Evolutionary conservation across 106 monocot species (phyloP), one percentile per base, ranked within the genome.

Genomic region (Acorus calamus): DNA sequence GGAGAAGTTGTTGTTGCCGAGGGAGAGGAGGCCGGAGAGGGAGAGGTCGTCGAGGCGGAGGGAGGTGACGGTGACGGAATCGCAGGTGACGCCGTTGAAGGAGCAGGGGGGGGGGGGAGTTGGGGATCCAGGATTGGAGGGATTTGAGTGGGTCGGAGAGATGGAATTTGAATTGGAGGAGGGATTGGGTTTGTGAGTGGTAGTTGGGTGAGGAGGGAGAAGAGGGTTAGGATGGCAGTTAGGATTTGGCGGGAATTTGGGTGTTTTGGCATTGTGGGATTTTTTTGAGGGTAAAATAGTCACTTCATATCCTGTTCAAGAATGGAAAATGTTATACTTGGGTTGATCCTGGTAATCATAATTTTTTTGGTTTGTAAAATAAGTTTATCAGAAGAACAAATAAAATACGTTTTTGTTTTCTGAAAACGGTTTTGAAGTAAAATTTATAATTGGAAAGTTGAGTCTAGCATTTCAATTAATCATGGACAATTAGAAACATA

Each of bases 1-100:
- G 0, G 84, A 59, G 48, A 89, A 53, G 4, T 3, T 46, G 52
- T 86, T 89, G 5, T 71, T 60, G 47, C 74, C 77, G 2, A 89
- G 74, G 4, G 44, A 56, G 10, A 10, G 50, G 8, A 89, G 79
- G 2, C 46, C 42, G 54, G 63, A 77, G 44, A 89, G 89, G 46
- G 81, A 89, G 47, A 94, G 79, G 54, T 76, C 76, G 65, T 59
- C 51, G 68, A 71, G 79, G 42, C 51, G 57, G n/a, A 89, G 79
- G 13, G 80, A 72, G 44, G 92, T 85, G 44, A 74, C 78, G 8
- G 71, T 79, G 28, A 98, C 83, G n/a, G n/a, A n/a, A n/a, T 91
- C 78, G 62, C 96, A 91, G 43, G 70, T 71, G 56, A 94, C 57
- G 10, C 89, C 94, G 13, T 42, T 8, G 56, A 87, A 87, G 9